These are phyloP conservation scores for Ceratocystis smalleyi DNA, from an alignment of 2,329 filamentous ascomycete species.

Conservation along the genomic window DNA sequence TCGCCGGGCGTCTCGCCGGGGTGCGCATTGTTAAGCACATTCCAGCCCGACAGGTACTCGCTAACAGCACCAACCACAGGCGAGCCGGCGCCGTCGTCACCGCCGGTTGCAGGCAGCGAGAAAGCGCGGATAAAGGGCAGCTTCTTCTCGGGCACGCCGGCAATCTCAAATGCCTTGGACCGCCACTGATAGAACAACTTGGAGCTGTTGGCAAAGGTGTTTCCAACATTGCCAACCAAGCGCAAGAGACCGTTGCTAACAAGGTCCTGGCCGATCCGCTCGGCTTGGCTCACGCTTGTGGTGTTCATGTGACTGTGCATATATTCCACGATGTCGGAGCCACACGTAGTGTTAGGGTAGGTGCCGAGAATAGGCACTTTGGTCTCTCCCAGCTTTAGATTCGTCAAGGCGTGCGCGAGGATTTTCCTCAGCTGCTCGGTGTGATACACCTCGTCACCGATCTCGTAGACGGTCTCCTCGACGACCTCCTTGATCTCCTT, in stretches of 20 bases:
- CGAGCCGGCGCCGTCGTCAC: constrained; percentile 45
- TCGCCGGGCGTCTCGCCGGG: constrained; percentile 89
- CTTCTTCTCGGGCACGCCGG: constrained; percentile 82
- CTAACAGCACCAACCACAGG: constrained; percentile 68
- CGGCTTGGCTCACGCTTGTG: constrained; percentile 74
- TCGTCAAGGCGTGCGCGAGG: constrained; percentile 68
- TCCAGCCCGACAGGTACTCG: constrained; percentile 86
- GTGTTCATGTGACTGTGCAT: constrained; percentile 77
- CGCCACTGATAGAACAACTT: constrained; percentile 97
- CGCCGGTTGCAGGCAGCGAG: constrained; percentile 49
- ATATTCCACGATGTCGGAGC: constrained; percentile 90
- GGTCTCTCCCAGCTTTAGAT: constrained; percentile 72
- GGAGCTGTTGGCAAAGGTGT: constrained; percentile 90
- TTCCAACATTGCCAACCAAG: constrained; percentile 86
- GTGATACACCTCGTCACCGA: constrained; percentile 76
- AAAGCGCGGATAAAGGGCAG: constrained; percentile 55
- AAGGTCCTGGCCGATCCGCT: constrained; percentile 88
- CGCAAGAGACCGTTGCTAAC: constrained; percentile 74
- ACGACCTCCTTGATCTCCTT: constrained; percentile 46
- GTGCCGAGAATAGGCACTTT: constrained; percentile 93
- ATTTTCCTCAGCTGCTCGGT: constrained; percentile 86
- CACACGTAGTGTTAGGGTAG: constrained; percentile 82
- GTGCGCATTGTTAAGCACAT: constrained; percentile 42
- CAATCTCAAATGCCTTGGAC: constrained; percentile 73
- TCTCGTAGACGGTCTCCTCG: constrained; percentile 75